Evolutionary conservation across 2,329 filamentous ascomycete genomes (phyloP).

Genomic region (Teratosphaeria destructans): DNA sequence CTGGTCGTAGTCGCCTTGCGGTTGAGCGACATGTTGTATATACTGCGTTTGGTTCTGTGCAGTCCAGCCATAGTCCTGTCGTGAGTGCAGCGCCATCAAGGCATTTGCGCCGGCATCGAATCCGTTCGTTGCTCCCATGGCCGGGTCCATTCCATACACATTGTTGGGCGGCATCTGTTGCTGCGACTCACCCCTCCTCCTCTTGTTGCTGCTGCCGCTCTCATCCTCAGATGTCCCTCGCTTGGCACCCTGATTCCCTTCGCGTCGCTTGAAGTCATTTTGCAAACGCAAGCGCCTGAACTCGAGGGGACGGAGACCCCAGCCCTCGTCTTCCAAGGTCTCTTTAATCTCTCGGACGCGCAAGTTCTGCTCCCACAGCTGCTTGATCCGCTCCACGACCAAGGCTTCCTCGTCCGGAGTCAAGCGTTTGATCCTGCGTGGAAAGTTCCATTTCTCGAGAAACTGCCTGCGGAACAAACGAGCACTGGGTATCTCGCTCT

Average conservation of each 20-base stretch:
- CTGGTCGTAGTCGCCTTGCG: slow-evolving; percentile 44
- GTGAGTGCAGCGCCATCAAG: neutral
- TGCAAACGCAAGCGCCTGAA: slow-evolving; percentile 45
- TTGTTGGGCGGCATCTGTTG: neutral
- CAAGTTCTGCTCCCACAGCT: slow-evolving; percentile 68
- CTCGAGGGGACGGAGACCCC: slow-evolving; percentile 51
- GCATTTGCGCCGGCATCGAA: slow-evolving; percentile 1
- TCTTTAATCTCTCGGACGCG: slow-evolving; percentile 64
- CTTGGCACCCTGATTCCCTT: neutral
- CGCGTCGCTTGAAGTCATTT: slow-evolving; percentile 39
- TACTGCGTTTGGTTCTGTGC: slow-evolving; percentile 13
- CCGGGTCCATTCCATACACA: neutral
- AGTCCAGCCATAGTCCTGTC: slow-evolving; percentile 4
- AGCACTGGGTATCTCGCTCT: slow-evolving; percentile 49
- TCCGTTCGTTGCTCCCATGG: neutral
- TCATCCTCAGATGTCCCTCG: neutral
- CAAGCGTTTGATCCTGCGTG: slow-evolving; percentile 52
- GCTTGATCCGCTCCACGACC: slow-evolving; percentile 58
- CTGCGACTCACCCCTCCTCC: neutral
- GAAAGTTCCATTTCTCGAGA: slow-evolving; percentile 59
- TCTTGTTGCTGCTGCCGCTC: neutral
- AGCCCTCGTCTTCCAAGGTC: slow-evolving; percentile 61
- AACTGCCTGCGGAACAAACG: slow-evolving; percentile 18
- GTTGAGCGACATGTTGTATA: slow-evolving; percentile 13
- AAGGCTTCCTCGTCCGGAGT: slow-evolving; percentile 58